Evolutionary conservation across 1,284 basidiomycete genomes (phyloP).

Genomic region (Takashimella tepidaria): DNA sequence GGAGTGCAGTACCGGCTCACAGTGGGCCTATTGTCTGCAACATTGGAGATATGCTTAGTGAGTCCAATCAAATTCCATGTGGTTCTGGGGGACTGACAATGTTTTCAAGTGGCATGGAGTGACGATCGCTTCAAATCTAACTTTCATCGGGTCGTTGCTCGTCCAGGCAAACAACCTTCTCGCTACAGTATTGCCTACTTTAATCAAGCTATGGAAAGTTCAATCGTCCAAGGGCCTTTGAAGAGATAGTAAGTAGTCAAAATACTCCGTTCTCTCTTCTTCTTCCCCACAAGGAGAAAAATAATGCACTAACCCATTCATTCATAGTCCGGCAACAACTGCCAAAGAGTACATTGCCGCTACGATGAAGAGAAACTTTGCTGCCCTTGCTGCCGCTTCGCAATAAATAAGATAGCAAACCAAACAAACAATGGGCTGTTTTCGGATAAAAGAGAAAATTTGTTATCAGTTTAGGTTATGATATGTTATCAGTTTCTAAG

Average conservation of each 20-base stretch:
- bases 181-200: conserved; percentile 36
- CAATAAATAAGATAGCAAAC: conserved; percentile 21
- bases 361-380: conserved; percentile 6
- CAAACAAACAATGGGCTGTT: too few species aligned
- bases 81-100: neutral
- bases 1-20: conserved; percentile 4
- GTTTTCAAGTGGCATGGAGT: conserved; percentile 25
- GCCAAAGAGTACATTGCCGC: conserved; percentile 4
- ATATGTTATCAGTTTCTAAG: too few species aligned
- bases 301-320: neutral
- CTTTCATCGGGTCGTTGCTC: conserved; percentile 27
- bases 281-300: neutral
- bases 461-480: too few species aligned
- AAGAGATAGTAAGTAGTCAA: conserved; percentile 21
- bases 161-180: conserved; percentile 19
- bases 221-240: conserved; percentile 29
- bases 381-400: neutral
- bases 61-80: conserved; percentile 13
- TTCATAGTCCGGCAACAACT: conserved; percentile 1
- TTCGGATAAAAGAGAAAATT: too few species aligned
- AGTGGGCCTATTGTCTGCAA: conserved; percentile 31
- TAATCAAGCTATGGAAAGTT: conserved; percentile 29
- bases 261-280: neutral
- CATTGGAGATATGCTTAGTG: conserved; percentile 36
- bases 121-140: conserved; percentile 34